phyloP scores from a whole-genome alignment of 169 alveolate genomes.

The Eimeria necatrix region DNA sequence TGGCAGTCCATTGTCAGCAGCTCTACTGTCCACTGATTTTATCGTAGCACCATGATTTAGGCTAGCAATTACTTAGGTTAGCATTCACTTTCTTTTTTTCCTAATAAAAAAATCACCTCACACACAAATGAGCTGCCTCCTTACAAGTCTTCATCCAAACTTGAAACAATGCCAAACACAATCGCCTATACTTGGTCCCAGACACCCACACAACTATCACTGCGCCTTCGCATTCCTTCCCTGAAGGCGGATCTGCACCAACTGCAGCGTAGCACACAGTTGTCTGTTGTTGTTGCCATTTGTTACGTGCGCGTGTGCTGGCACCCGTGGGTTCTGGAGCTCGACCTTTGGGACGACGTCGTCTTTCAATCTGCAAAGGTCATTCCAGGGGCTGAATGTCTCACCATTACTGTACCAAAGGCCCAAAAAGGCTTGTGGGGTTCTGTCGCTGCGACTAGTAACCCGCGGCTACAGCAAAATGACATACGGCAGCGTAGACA shows the following conservation, averaged over 20 bases:
- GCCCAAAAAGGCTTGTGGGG: slow-evolving; percentile 46
- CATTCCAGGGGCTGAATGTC: slow-evolving; percentile 37
- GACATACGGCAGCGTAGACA: slow-evolving; percentile 37
- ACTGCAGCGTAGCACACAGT: background rate
- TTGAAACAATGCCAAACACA: slow-evolving; percentile 42
- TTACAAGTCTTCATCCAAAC: too few species aligned
- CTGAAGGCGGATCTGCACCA: slow-evolving; percentile 64
- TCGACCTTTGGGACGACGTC: slow-evolving; percentile 60
- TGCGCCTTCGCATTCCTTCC: slow-evolving; percentile 55
- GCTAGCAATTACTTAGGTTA: too few species aligned
- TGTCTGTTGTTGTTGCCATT: slow-evolving; percentile 48
- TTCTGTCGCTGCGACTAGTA: slow-evolving; percentile 34
- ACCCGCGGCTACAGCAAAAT: slow-evolving; percentile 36
- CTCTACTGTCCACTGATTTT: too few species aligned
- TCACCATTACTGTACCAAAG: slow-evolving; percentile 60
- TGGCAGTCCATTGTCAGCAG: too few species aligned
- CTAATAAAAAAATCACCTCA: too few species aligned
- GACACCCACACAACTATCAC: slow-evolving; percentile 26
- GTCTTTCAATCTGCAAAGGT: slow-evolving; percentile 24
- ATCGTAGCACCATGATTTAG: too few species aligned
- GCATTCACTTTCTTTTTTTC: too few species aligned
- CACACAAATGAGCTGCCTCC: too few species aligned
- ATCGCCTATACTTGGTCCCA: slow-evolving; percentile 70
- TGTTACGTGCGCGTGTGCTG: slow-evolving; percentile 66
- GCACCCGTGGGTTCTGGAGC: slow-evolving; percentile 57